Evolutionary conservation across 768 basidiomycete genomes (phyloP), one percentile per base, ranked within the genome.

Genomic region (Royoungia palumana): DNA sequence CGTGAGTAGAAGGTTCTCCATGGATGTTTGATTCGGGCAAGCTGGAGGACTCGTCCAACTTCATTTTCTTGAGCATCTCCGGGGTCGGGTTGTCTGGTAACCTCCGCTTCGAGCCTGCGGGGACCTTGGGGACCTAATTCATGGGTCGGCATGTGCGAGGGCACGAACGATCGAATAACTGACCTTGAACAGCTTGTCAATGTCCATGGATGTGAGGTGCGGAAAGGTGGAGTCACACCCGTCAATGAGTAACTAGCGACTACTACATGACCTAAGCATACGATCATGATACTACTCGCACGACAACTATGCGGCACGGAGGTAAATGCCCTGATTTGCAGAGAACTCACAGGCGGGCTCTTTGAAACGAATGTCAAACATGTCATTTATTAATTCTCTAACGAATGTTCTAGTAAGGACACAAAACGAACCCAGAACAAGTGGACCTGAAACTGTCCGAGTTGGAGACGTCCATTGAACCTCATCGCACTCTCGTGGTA

Each of bases 41-140:
- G 46, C 14, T 30, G 17, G 38, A 39, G 19, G 64, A 39, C 40
- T 57, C 58, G 34, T 87, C 84, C 65, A 85, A 60, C 58, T 73
- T 80, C 76, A 91, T 79, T 67, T 80, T 86, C 70, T 91, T 93
- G 49, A 93, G 72, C 75, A 89, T 78, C n/a, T 89, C 89, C 3
- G 83, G 81, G 3, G 85, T 81, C 22, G 87, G 89, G 55, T 81
- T 81, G 59, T 88, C 85, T 8, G 84, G 82, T 67, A 90, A 74
- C 60, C 81, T 87, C 46, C 89, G 73, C 66, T 91, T 93, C 36
- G 80, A 77, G 13, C 81, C 72, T 1, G 68, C 59, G 4, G 87
- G 83, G 43, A 88, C 72, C 67, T 84, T 86, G 16, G 85, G 84
- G 11, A 83, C 77, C 87, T 87, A 46, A 28, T 14, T 19, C 41